Conservation (phyloP, 768 basidiomycete genomes). For the Pulveroboletus sp. region DNA sequence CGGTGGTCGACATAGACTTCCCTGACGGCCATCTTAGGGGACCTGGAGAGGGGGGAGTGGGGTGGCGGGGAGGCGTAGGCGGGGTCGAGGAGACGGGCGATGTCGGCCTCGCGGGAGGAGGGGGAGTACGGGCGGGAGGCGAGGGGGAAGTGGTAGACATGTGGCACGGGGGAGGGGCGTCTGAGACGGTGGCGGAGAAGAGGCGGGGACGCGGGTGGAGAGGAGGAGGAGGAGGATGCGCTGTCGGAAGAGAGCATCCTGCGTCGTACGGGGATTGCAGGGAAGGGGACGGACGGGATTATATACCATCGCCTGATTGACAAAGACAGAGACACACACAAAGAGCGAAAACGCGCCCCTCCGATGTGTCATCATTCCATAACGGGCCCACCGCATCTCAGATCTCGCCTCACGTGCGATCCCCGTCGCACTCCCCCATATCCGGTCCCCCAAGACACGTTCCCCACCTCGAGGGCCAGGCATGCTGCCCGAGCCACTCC, state of each 20-base stretch:
- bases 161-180: constrained; percentile 28
- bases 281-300: constrained; percentile 22
- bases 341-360: constrained; percentile 26
- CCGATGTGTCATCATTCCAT: constrained; percentile 27
- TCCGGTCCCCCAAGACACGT: constrained; percentile 23
- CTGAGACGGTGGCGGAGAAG: constrained; percentile 22
- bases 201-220: constrained; percentile 14
- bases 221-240: constrained; percentile 17
- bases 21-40: constrained; percentile 12
- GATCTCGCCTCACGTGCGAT: constrained; percentile 29
- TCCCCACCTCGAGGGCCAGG: constrained; percentile 29
- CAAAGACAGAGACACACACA: constrained; percentile 30
- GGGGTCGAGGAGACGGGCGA: constrained; percentile 63
- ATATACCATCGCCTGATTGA: constrained; percentile 26
- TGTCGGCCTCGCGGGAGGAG: constrained; percentile 44
- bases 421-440: constrained; percentile 11
- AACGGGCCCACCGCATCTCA: constrained; percentile 27
- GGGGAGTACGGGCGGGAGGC: constrained; percentile 32
- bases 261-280: not conserved
- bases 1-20: constrained; percentile 56
- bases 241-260: constrained; percentile 11
- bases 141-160: not conserved
- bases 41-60: constrained; percentile 21
- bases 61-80: constrained; percentile 43
- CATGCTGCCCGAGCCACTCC: constrained; percentile 15